These are phyloP conservation scores for Tricharina praecox DNA, from an alignment of 495 filamentous ascomycete species.

Conservation along the genomic window DNA sequence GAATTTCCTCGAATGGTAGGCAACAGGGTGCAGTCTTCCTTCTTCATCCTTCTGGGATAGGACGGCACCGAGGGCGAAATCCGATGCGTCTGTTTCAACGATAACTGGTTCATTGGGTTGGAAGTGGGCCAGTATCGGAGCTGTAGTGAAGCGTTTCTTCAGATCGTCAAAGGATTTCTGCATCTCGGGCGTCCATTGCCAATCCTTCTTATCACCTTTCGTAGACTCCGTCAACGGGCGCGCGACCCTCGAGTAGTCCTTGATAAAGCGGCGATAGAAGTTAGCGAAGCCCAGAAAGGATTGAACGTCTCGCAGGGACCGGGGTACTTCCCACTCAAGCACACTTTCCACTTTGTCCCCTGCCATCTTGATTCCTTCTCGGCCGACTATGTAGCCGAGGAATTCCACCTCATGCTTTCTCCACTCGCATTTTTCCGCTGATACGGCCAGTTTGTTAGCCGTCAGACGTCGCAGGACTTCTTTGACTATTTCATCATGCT, in stretches of 20 bases:
- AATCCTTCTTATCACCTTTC: not conserved
- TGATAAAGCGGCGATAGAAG: constrained; percentile 9
- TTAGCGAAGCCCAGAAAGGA: constrained; percentile 17
- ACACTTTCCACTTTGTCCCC: constrained; percentile 21
- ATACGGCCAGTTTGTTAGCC: constrained; percentile 1
- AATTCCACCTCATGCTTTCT: constrained; percentile 4
- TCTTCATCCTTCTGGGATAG: not conserved
- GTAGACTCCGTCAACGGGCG: not conserved
- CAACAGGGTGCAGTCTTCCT: constrained; percentile 3
- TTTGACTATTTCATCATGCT: constrained; percentile 12
- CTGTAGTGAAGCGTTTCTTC: not conserved
- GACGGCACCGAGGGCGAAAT: constrained; percentile 5
- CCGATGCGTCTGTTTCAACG: constrained; percentile 5
- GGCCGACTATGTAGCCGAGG: constrained; percentile 7
- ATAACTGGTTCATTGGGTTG: not conserved
- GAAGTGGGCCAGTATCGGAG: not conserved
- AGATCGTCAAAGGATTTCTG: not conserved
- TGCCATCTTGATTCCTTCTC: constrained; percentile 19
- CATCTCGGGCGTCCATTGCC: not conserved
- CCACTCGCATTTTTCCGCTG: constrained; percentile 10
- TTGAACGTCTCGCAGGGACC: constrained; percentile 7
- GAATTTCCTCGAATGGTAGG: constrained; percentile 6
- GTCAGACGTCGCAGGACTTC: constrained; percentile 10
- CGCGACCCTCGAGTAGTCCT: not conserved
- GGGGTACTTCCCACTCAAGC: constrained; percentile 9